Evolutionary conservation across 1,284 basidiomycete species (phyloP).

Genomic region (Sanguinoderma infundibulare): DNA sequence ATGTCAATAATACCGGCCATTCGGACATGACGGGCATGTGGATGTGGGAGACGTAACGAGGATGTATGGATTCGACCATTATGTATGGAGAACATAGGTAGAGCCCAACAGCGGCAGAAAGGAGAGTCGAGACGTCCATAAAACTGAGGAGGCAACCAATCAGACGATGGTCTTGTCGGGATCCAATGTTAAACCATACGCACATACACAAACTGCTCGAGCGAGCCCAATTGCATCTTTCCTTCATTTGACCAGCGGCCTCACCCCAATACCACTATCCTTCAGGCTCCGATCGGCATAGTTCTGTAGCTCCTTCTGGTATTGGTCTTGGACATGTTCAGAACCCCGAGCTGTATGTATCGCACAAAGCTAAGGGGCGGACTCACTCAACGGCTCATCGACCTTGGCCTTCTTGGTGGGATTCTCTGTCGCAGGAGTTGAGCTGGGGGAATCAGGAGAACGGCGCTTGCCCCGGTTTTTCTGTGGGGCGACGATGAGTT

Average conservation of each 20-base stretch:
- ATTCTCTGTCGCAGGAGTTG: constrained; percentile 38
- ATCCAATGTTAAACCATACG: not conserved
- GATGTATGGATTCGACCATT: no score
- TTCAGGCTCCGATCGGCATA: constrained; percentile 42
- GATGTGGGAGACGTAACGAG: no score
- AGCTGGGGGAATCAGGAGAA: constrained; percentile 42
- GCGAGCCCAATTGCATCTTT: not conserved
- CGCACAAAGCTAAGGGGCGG: no score
- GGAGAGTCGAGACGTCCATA: no score
- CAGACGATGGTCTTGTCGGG: not conserved
- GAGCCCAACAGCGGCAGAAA: no score
- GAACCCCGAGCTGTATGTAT: not conserved
- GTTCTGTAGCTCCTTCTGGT: constrained; percentile 43
- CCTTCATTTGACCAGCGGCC: constrained; percentile 45
- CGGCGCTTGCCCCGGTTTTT: constrained; percentile 66
- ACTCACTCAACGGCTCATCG: constrained; percentile 38
- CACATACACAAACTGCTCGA: constrained; percentile 16
- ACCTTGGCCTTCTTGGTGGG: constrained; percentile 46
- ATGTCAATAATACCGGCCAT: no score
- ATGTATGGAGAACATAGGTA: no score
- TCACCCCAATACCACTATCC: constrained; percentile 43
- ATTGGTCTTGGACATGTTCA: constrained; percentile 31
- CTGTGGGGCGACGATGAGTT: constrained; percentile 35
- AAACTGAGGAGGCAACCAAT: no score
- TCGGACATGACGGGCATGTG: no score